These are phyloP conservation scores for Tolypocladium endophyticum DNA, from an alignment of 2,329 filamentous ascomycete species.

Conservation along the genomic window DNA sequence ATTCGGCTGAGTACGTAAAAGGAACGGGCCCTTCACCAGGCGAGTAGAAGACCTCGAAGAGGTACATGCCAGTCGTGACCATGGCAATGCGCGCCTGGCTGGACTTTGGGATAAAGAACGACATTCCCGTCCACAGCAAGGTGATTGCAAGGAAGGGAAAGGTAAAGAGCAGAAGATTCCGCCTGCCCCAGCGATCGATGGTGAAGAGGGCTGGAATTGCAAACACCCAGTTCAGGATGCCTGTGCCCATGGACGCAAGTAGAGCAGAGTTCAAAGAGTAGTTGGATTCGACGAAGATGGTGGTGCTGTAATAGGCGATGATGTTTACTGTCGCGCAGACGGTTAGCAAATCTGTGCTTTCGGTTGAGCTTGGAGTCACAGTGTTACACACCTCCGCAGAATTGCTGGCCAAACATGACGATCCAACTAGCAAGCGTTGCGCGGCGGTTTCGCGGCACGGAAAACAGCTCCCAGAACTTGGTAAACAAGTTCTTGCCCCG, in stretches of 20 bases:
- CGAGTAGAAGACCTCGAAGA: conserved; percentile 25
- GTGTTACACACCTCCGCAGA: conserved; percentile 2
- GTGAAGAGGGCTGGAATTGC: conserved; percentile 22
- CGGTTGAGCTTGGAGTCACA: background rate
- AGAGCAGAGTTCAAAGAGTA: conserved; percentile 16
- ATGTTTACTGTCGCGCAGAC: conserved; percentile 31
- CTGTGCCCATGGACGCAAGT: conserved; percentile 21
- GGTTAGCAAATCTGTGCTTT: background rate
- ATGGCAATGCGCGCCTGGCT: conserved; percentile 15
- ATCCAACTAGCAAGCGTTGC: conserved; percentile 7
- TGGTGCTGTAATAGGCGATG: conserved; percentile 45
- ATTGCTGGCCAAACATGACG: conserved; percentile 3
- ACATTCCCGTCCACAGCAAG: background rate
- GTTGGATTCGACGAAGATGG: conserved; percentile 28
- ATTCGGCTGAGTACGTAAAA: conserved; percentile 27
- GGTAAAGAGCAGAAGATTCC: conserved; percentile 15
- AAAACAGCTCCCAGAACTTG: conserved; percentile 25
- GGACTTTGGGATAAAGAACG: conserved; percentile 12
- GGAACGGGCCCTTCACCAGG: conserved; percentile 24
- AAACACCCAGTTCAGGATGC: conserved; percentile 13
- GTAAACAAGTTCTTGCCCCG: conserved; percentile 33
- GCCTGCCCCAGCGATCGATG: conserved; percentile 14
- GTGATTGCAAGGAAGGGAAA: conserved; percentile 13
- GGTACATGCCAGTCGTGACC: conserved; percentile 23
- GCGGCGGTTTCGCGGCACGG: conserved; percentile 22